Percentiles rank a stretch among this genome's conserved stretches.
Evolutionary conservation across 257 asterid genomes (phyloP).

Genomic region (Ophiorrhiza pumila): DNA sequence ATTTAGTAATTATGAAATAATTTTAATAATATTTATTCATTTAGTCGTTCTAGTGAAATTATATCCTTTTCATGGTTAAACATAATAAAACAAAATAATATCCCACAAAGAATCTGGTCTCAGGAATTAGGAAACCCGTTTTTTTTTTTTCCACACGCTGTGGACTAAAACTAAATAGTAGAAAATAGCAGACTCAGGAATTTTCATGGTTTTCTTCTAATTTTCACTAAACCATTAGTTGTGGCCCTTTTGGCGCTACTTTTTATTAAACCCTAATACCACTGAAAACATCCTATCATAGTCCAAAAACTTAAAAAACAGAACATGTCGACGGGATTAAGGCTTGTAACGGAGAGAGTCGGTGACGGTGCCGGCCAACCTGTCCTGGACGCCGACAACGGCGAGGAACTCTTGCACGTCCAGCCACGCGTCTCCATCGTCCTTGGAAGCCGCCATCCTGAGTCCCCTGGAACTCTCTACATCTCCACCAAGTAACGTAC

Average conservation of each 20-base stretch:
- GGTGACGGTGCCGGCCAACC: slow-evolving; percentile 67
- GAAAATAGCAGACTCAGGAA: too few species aligned
- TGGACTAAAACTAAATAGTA: too few species aligned
- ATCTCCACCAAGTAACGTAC: slow-evolving; percentile 61
- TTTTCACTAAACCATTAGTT: too few species aligned
- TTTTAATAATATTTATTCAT: too few species aligned
- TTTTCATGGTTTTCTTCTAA: neutral
- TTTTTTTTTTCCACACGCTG: too few species aligned
- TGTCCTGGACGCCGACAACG: slow-evolving; percentile 45
- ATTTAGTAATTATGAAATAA: too few species aligned
- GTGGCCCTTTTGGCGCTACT: slow-evolving; percentile 15
- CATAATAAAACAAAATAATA: too few species aligned
- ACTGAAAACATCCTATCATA: neutral
- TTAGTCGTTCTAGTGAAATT: too few species aligned
- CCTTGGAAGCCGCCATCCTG: slow-evolving; percentile 59
- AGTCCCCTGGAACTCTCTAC: slow-evolving; percentile 80
- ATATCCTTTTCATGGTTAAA: too few species aligned
- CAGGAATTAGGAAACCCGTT: too few species aligned
- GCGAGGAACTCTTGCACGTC: slow-evolving; percentile 70
- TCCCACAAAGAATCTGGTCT: too few species aligned
- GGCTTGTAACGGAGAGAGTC: slow-evolving; percentile 49
- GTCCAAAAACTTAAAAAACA: neutral
- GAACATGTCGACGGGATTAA: slow-evolving; percentile 62
- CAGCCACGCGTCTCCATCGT: slow-evolving; percentile 62
- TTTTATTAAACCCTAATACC: neutral